These are phyloP conservation scores for Pythium pyrilobum DNA, from an alignment of 352 stramenopile species.

Conservation along the genomic window DNA sequence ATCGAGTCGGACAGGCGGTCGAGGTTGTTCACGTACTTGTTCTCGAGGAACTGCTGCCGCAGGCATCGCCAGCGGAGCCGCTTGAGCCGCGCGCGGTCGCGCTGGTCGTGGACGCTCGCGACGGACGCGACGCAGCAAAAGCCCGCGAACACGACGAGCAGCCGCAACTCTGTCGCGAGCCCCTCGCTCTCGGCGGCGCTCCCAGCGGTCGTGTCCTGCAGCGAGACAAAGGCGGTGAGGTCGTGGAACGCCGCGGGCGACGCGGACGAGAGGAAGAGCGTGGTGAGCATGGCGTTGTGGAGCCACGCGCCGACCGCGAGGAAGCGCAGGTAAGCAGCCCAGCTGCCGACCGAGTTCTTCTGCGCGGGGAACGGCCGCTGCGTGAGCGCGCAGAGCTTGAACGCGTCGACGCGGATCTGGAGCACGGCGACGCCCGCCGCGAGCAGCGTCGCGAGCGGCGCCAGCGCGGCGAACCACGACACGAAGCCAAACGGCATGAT, in stretches of 20 bases:
- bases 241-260: neutral
- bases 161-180: slow-evolving; percentile 24
- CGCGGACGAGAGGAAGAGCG: slow-evolving; percentile 21
- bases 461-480: slow-evolving; percentile 55
- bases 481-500: slow-evolving; percentile 56
- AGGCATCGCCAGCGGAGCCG: slow-evolving; percentile 17
- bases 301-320: slow-evolving; percentile 43
- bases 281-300: slow-evolving; percentile 40
- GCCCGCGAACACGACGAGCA: slow-evolving; percentile 30
- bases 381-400: slow-evolving; percentile 49
- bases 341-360: slow-evolving; percentile 51
- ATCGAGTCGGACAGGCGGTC: slow-evolving; percentile 25
- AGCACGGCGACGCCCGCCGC: slow-evolving; percentile 45
- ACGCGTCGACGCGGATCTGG: slow-evolving; percentile 63
- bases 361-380: slow-evolving; percentile 59
- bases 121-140: slow-evolving; percentile 33
- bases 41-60: slow-evolving; percentile 36
- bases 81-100: slow-evolving; percentile 29
- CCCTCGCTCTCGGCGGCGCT: neutral
- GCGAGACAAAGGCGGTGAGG: slow-evolving; percentile 21
- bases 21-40: slow-evolving; percentile 59
- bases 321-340: slow-evolving; percentile 49
- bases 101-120: slow-evolving; percentile 26
- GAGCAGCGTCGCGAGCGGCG: slow-evolving; percentile 30
- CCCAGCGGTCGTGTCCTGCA: neutral